Percentiles rank a stretch among this genome's conserved stretches.
phyloP scores from a whole-genome alignment of 164 flowering plant species.

The Magnolia kwangsiensis region DNA sequence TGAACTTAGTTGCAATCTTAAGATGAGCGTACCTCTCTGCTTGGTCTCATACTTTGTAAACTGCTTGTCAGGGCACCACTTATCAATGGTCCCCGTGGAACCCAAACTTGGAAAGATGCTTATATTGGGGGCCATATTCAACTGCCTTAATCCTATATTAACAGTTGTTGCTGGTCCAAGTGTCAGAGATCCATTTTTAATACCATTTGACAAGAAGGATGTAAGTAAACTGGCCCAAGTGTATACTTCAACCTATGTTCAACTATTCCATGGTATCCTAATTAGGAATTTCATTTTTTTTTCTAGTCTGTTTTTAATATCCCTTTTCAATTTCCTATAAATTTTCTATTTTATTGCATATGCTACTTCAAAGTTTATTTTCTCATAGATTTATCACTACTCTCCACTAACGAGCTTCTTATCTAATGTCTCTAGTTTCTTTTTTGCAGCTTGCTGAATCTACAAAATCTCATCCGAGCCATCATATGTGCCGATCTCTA shows the following conservation, averaged over 20 bases:
- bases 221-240: conserved; percentile 38
- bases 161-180: conserved; percentile 93
- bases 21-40: too few relatives aligned
- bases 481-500: conserved; percentile 84
- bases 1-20: too few relatives aligned
- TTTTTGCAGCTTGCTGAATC: conserved; percentile 78
- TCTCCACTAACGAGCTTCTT: background rate
- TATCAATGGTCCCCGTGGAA: conserved; percentile 91
- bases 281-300: too few relatives aligned
- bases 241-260: background rate
- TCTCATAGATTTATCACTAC: too few relatives aligned
- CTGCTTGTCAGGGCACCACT: conserved; percentile 62
- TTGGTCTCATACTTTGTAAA: conserved; percentile 1
- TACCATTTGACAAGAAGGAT: conserved; percentile 89
- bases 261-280: background rate
- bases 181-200: conserved; percentile 88
- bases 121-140: conserved; percentile 75
- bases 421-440: background rate
- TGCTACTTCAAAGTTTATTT: too few relatives aligned
- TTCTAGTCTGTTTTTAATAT: too few relatives aligned
- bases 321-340: too few relatives aligned
- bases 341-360: too few relatives aligned
- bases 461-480: conserved; percentile 74
- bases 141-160: conserved; percentile 82
- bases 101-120: conserved; percentile 99